Conservation (phyloP, 495 filamentous ascomycete genomes). For the Tuber umbilicatum region DNA sequence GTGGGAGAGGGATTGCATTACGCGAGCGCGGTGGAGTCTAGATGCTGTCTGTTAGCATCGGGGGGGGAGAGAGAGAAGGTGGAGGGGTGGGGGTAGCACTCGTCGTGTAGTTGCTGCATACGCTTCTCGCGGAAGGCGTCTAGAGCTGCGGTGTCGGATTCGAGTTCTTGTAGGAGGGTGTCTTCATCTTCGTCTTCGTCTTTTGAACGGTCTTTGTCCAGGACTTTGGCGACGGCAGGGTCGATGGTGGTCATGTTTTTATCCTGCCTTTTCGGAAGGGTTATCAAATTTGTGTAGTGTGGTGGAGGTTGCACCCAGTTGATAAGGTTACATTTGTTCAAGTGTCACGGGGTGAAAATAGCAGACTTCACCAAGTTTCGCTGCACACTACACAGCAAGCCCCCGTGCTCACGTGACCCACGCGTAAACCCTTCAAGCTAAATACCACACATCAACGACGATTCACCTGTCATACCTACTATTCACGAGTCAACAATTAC, state of each 20-base stretch:
- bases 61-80: no score
- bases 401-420: neutral
- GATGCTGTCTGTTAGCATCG: neutral
- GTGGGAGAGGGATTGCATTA: conserved; percentile 44
- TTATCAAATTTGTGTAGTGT: neutral
- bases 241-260: conserved; percentile 32
- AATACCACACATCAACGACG: neutral
- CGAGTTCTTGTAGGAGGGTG: conserved; percentile 62
- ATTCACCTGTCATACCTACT: neutral
- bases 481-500: neutral
- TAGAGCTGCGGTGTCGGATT: conserved; percentile 54
- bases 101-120: conserved; percentile 63
- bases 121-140: conserved; percentile 62
- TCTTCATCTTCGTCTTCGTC: conserved; percentile 56
- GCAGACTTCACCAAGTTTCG: neutral
- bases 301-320: neutral
- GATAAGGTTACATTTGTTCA: neutral
- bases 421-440: neutral
- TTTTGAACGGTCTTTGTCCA: conserved; percentile 37
- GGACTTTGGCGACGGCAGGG: conserved; percentile 33
- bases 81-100: conserved; percentile 39
- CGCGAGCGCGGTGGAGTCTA: conserved; percentile 28
- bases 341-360: neutral
- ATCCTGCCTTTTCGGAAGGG: neutral
- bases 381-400: neutral